phyloP scores from a whole-genome alignment of 2,329 filamentous ascomycete species.

The Leptographium procerum region DNA sequence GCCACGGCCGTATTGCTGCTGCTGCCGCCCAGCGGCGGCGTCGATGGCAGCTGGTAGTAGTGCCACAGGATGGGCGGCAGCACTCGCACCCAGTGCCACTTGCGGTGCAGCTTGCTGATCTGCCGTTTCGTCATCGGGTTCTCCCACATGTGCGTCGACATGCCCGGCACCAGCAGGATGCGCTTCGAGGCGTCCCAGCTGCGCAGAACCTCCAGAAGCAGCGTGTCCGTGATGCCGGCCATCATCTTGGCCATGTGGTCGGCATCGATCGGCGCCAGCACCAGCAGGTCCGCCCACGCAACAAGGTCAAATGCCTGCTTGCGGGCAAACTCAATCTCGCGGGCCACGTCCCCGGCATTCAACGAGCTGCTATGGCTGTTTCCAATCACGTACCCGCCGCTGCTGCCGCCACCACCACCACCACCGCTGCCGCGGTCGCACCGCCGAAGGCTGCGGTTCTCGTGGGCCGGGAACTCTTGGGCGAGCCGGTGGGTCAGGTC shows the following conservation, averaged over 20 bases:
- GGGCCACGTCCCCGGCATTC: neutral
- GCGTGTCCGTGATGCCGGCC: slow-evolving; percentile 67
- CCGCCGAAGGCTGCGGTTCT: slow-evolving; percentile 35
- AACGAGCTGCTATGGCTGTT: neutral
- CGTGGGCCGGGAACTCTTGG: slow-evolving; percentile 50
- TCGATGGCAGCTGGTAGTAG: slow-evolving; percentile 32
- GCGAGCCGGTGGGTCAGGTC: slow-evolving; percentile 52
- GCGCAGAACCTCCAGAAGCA: slow-evolving; percentile 69
- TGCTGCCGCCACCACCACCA: slow-evolving; percentile 9
- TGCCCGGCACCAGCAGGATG: slow-evolving; percentile 74
- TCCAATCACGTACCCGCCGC: neutral
- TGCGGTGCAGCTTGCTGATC: slow-evolving; percentile 67
- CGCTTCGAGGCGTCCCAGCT: slow-evolving; percentile 83
- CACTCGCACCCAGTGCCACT: slow-evolving; percentile 80
- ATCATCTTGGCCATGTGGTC: slow-evolving; percentile 82
- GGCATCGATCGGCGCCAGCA: slow-evolving; percentile 75
- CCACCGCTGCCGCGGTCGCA: slow-evolving; percentile 13
- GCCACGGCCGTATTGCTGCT: slow-evolving; percentile 24
- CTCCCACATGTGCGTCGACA: slow-evolving; percentile 84
- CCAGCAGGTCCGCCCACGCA: slow-evolving; percentile 77
- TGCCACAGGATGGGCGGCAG: slow-evolving; percentile 75
- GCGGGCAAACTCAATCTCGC: slow-evolving; percentile 39
- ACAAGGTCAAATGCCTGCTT: slow-evolving; percentile 56
- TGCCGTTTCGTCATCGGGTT: slow-evolving; percentile 83
- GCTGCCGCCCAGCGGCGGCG: slow-evolving; percentile 15